Conservation (phyloP, 495 filamentous ascomycete genomes). For the Podospora didyma region DNA sequence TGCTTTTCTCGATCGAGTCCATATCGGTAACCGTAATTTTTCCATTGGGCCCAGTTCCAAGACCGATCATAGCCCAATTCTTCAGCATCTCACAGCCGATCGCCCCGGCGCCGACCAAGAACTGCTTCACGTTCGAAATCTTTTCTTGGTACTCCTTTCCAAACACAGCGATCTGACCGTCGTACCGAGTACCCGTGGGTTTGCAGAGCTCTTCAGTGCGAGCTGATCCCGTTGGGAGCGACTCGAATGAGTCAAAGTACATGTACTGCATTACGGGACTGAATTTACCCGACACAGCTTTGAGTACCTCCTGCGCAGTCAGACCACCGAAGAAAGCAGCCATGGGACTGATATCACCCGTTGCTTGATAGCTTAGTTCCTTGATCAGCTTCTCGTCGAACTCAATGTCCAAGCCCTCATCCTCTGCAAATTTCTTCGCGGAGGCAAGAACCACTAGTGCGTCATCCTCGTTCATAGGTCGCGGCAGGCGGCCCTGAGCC, state of each 20-base stretch:
- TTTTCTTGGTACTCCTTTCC: conserved; percentile 93
- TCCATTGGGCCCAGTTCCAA: conserved; percentile 83
- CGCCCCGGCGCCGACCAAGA: conserved; percentile 93
- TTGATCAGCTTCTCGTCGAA: conserved; percentile 88
- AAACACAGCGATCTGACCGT: conserved; percentile 96
- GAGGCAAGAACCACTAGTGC: conserved; percentile 71
- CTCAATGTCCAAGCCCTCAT: conserved; percentile 69
- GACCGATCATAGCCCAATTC: conserved; percentile 99
- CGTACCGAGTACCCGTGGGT: conserved; percentile 79
- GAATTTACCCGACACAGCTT: conserved; percentile 97
- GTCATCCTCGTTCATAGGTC: conserved; percentile 79
- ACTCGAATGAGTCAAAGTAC: conserved; percentile 97
- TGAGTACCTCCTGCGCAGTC: conserved; percentile 92
- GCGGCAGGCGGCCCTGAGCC: conserved; percentile 67
- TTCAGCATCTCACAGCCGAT: conserved; percentile 99
- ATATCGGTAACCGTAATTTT: conserved; percentile 92
- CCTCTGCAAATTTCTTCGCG: conserved; percentile 64
- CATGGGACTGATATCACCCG: conserved; percentile 85
- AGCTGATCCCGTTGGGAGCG: conserved; percentile 66
- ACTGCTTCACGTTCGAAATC: conserved; percentile 80
- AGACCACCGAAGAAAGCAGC: conserved; percentile 95
- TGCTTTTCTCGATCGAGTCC: conserved; percentile 98
- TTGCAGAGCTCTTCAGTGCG: conserved; percentile 86
- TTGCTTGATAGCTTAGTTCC: conserved; percentile 95
- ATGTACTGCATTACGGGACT: conserved; percentile 87